phyloP scores from a whole-genome alignment of 1,284 basidiomycete genomes.

The Ganoderma meredithae region DNA sequence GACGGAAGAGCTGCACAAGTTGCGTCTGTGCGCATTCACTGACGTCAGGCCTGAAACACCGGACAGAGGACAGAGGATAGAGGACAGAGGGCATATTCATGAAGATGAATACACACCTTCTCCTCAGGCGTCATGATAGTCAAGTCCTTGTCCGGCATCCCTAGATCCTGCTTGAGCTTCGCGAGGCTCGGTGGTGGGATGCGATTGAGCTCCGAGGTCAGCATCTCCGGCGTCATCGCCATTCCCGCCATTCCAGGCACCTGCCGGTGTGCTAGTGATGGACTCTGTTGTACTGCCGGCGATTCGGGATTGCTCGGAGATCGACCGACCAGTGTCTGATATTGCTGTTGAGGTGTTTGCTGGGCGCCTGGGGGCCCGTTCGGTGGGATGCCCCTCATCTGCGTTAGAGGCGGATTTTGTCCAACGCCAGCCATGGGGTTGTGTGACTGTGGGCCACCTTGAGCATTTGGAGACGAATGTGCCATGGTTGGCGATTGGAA shows the following conservation, averaged over 20 bases:
- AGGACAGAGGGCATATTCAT: too few species aligned
- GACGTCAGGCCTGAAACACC: slow-evolving; percentile 8
- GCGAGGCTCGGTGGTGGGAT: slow-evolving; percentile 45
- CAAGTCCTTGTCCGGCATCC: slow-evolving; percentile 58
- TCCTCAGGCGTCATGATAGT: slow-evolving; percentile 53
- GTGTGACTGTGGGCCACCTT: slow-evolving; percentile 38
- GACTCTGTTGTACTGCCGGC: slow-evolving; percentile 59
- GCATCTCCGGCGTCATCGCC: slow-evolving; percentile 18
- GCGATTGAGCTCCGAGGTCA: slow-evolving; percentile 46
- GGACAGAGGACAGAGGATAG: too few species aligned
- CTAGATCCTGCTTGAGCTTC: slow-evolving; percentile 53
- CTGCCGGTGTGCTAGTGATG: slow-evolving; percentile 57
- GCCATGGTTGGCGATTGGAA: slow-evolving; percentile 54
- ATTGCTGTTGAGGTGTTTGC: slow-evolving; percentile 49
- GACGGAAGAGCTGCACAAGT: slow-evolving; percentile 43
- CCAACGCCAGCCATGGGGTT: slow-evolving; percentile 59
- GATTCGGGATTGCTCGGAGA: slow-evolving; percentile 66
- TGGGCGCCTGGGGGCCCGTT: slow-evolving; percentile 47
- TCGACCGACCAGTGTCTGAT: slow-evolving; percentile 49
- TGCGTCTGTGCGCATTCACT: slow-evolving; percentile 40
- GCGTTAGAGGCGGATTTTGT: slow-evolving; percentile 49
- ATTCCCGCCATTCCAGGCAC: slow-evolving; percentile 39
- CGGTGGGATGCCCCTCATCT: slow-evolving; percentile 61
- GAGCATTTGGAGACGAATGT: slow-evolving; percentile 48
- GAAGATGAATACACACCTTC: slow-evolving; percentile 53